Percentiles rank a stretch among this genome's conserved stretches.
Evolutionary conservation across 768 basidiomycete genomes (phyloP).

Genomic region (Mycena leptocephala): DNA sequence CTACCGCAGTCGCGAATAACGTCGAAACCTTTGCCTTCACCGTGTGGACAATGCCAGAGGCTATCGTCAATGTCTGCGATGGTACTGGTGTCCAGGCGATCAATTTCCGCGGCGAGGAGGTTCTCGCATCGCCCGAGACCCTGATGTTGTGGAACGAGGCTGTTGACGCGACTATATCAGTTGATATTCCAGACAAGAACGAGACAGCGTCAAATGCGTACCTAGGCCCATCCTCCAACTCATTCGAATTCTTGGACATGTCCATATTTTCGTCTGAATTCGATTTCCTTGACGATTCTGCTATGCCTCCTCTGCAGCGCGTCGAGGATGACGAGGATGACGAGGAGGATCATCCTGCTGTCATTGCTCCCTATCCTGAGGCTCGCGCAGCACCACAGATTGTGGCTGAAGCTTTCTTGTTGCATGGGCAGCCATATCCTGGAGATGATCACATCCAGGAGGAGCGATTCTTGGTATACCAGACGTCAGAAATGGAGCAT

Average conservation of each 20-base stretch:
- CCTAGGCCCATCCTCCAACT: neutral
- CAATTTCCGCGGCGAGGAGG: conserved; percentile 18
- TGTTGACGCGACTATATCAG: neutral
- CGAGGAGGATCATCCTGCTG: neutral
- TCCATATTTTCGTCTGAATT: neutral
- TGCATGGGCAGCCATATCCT: conserved; percentile 12
- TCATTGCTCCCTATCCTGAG: neutral
- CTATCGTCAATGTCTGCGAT: conserved; percentile 11
- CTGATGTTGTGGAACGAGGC: conserved; percentile 19
- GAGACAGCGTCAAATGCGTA: neutral
- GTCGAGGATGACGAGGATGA: neutral
- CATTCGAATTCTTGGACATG: neutral
- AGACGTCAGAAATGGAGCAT: conserved; percentile 21
- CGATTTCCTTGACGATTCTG: neutral
- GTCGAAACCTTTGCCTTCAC: conserved; percentile 9
- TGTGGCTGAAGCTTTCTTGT: neutral
- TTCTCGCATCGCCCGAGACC: conserved; percentile 16
- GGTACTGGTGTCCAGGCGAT: neutral
- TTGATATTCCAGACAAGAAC: neutral
- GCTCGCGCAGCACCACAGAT: neutral
- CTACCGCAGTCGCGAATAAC: conserved; percentile 14
- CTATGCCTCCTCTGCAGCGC: too few species aligned
- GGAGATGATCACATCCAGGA: neutral
- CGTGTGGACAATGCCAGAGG: conserved; percentile 17
- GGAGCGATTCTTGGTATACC: conserved; percentile 19